These are phyloP conservation scores for Ceratobasidium sp. DNA, from an alignment of 1,284 basidiomycete genomes.

Conservation along the genomic window DNA sequence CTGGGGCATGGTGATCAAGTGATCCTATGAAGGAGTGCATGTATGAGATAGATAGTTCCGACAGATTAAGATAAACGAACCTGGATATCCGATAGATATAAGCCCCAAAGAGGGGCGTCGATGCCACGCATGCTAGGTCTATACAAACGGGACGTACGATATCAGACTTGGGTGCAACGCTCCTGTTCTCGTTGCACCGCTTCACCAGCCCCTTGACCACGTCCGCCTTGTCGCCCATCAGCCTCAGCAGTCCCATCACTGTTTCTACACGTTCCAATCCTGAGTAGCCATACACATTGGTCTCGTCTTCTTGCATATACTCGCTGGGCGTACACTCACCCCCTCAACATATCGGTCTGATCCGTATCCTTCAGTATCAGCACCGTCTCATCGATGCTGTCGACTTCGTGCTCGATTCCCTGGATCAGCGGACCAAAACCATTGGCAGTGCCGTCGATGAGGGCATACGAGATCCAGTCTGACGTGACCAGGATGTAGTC, in stretches of 20 bases:
- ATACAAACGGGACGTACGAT: no score
- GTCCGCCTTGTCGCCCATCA: slow-evolving; percentile 99
- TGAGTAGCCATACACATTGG: slow-evolving; percentile 54
- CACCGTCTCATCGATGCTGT: no score
- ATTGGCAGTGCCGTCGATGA: no score
- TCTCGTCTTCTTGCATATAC: slow-evolving; percentile 7
- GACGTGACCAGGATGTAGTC: no score
- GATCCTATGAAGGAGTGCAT: slow-evolving; percentile 72
- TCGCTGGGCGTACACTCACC: slow-evolving; percentile 57
- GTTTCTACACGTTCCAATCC: slow-evolving; percentile 99
- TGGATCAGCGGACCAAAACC: no score
- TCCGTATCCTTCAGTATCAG: no score
- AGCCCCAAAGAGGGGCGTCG: slow-evolving; percentile 66
- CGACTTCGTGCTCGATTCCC: no score
- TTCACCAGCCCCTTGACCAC: slow-evolving; percentile 99
- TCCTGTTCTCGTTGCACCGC: slow-evolving; percentile 99
- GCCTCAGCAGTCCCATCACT: slow-evolving; percentile 94
- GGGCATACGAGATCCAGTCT: no score
- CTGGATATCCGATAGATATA: slow-evolving; percentile 95
- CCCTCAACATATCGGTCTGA: slow-evolving; percentile 58
- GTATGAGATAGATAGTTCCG: background rate
- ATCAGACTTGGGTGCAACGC: slow-evolving; percentile 63
- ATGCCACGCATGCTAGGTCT: no score
- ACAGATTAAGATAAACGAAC: slow-evolving; percentile 54
- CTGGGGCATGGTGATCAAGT: slow-evolving; percentile 98